A percentile compares a stretch with the other conserved stretches of the same genome.
Conservation (phyloP, 1,284 basidiomycete species). For the Rugiboletus extremiorientalis region DNA sequence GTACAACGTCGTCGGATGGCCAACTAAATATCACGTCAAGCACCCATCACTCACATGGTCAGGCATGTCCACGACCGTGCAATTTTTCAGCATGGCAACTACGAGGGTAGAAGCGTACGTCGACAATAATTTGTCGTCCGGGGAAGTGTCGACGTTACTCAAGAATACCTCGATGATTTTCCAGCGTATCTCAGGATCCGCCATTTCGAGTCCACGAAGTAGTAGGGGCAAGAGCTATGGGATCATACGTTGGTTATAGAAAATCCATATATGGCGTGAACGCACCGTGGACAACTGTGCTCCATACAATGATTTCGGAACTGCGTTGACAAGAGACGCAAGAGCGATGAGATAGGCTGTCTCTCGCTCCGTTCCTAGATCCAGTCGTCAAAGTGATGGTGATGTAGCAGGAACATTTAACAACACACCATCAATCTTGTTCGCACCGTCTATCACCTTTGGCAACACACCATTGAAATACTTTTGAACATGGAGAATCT, state of each 20-base stretch:
- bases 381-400: background rate
- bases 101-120: constrained; percentile 73
- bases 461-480: constrained; percentile 79
- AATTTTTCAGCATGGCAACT: constrained; percentile 68
- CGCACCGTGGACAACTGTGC: constrained; percentile 67
- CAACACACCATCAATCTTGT: constrained; percentile 43
- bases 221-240: constrained; percentile 84
- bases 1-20: constrained; percentile 2
- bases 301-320: constrained; percentile 75
- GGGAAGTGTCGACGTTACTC: constrained; percentile 64
- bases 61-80: constrained; percentile 46
- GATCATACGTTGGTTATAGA: constrained; percentile 2
- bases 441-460: constrained; percentile 65
- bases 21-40: background rate
- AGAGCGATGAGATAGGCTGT: constrained; percentile 84
- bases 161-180: constrained; percentile 83
- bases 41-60: constrained; percentile 46
- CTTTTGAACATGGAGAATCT: constrained; percentile 88
- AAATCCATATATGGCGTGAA: constrained; percentile 3
- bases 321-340: constrained; percentile 76
- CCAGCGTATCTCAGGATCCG: constrained; percentile 69
- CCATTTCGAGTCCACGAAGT: constrained; percentile 79
- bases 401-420: background rate
- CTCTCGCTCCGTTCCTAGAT: constrained; percentile 48
- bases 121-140: constrained; percentile 53